Evolutionary conservation across 805 yeast genomes (phyloP).

Genomic region (Wickerhamiella kurtzmanii): DNA sequence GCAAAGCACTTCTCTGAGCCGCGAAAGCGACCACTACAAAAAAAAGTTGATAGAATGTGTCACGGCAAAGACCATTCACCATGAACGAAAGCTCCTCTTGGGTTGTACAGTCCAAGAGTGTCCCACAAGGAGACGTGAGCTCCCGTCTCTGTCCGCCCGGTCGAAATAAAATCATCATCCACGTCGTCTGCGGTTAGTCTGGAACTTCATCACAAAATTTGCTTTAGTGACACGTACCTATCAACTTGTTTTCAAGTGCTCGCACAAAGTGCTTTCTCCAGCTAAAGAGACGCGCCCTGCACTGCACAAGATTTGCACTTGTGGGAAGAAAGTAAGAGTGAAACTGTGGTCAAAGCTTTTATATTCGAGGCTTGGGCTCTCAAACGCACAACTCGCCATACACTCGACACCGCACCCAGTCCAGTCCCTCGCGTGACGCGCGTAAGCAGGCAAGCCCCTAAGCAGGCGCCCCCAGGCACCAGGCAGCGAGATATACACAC

Average conservation of each 20-base stretch:
- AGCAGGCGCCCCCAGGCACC: not conserved
- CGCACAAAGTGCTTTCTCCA: not conserved
- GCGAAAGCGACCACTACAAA: not conserved
- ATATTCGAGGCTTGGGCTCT: not conserved
- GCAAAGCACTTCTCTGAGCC: conserved; percentile 3
- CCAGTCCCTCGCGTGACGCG: too few species aligned
- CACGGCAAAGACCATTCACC: conserved; percentile 22
- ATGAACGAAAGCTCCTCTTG: conserved; percentile 12
- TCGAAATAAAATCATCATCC: conserved; percentile 27
- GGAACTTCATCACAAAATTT: conserved; percentile 15
- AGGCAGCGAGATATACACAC: not conserved
- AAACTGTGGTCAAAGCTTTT: not conserved
- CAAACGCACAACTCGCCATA: not conserved
- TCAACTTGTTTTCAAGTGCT: not conserved
- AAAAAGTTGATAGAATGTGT: conserved; percentile 6
- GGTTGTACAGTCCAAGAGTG: conserved; percentile 22
- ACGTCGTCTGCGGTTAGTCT: conserved; percentile 10
- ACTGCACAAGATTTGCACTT: not conserved
- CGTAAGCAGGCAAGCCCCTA: not conserved
- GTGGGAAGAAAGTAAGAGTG: not conserved
- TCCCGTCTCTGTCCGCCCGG: conserved; percentile 28
- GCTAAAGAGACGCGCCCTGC: not conserved
- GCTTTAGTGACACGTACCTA: conserved; percentile 5
- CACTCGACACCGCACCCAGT: too few species aligned
- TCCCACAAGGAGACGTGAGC: conserved; percentile 9